These are phyloP conservation scores for Takakia lepidozioides DNA, from an alignment of 225 moss, liverwort and hornwort genomes.

Conservation along the genomic window DNA sequence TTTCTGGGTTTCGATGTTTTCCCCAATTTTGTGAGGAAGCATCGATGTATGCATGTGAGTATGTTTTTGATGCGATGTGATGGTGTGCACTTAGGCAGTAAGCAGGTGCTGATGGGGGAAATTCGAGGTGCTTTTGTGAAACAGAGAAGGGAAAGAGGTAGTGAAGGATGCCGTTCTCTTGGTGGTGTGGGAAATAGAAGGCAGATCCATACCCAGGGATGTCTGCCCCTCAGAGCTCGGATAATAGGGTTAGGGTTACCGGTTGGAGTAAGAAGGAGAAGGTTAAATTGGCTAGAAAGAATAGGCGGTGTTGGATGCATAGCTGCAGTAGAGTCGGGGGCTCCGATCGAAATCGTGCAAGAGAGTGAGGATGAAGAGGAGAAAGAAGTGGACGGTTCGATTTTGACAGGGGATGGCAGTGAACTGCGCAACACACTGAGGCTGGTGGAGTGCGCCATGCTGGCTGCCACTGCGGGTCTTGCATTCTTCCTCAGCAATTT, in stretches of 20 bases:
- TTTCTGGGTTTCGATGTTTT: too few species aligned
- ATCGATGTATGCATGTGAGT: too few species aligned
- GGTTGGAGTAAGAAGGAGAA: slow-evolving; percentile 10
- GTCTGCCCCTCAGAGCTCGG: slow-evolving; percentile 13
- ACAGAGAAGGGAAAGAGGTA: too few species aligned
- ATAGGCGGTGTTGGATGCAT: slow-evolving; percentile 12
- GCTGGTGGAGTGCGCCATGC: slow-evolving; percentile 94
- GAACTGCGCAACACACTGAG: slow-evolving; percentile 66
- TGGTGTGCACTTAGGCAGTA: too few species aligned
- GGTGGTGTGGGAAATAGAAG: too few species aligned
- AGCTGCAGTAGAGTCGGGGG: slow-evolving; percentile 37
- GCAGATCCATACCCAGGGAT: too few species aligned
- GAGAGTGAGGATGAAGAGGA: slow-evolving; percentile 13
- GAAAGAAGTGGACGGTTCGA: slow-evolving; percentile 44
- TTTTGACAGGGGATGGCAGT: slow-evolving; percentile 88
- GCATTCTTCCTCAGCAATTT: slow-evolving; percentile 95
- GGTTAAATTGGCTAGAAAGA: slow-evolving; percentile 4
- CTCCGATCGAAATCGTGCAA: slow-evolving; percentile 18
- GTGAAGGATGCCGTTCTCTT: too few species aligned
- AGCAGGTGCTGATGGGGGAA: too few species aligned
- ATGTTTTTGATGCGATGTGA: too few species aligned
- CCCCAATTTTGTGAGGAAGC: too few species aligned
- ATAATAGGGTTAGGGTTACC: slow-evolving; percentile 1
- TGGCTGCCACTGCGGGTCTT: slow-evolving; percentile 95
- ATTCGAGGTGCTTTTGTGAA: too few species aligned